Conservation (phyloP, 352 stramenopile species). For the Blastocystis sp. region DNA sequence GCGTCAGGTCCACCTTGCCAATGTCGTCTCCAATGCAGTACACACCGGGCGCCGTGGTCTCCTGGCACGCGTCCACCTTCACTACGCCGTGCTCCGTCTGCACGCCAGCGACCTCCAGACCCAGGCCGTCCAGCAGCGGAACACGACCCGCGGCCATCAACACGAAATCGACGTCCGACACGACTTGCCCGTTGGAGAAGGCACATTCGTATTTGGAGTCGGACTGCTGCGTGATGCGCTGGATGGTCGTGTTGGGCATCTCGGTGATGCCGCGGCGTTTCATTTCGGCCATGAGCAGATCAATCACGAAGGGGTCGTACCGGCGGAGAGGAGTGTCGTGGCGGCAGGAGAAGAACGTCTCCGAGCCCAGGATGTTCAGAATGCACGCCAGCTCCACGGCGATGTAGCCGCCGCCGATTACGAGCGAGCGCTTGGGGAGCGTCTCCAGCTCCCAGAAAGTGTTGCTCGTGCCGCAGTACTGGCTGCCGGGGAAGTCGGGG, state of each 20-base stretch:
- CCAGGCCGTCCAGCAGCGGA: conserved; percentile 75
- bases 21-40: conserved; percentile 88
- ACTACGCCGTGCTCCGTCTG: conserved; percentile 79
- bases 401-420: conserved; percentile 96
- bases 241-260: conserved; percentile 75
- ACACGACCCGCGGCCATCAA: conserved; percentile 80
- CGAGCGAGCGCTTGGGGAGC: conserved; percentile 85
- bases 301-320: conserved; percentile 84
- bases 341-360: conserved; percentile 84
- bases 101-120: conserved; percentile 78
- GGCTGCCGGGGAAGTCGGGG: conserved; percentile 80
- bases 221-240: conserved; percentile 79
- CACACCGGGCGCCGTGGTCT: conserved; percentile 81
- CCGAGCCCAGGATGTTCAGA: conserved; percentile 85
- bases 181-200: conserved; percentile 64
- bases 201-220: conserved; percentile 78
- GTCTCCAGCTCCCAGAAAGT: conserved; percentile 91
- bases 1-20: conserved; percentile 74
- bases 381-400: conserved; percentile 92
- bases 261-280: conserved; percentile 75
- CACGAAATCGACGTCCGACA: conserved; percentile 79
- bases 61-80: conserved; percentile 84
- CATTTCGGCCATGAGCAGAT: conserved; percentile 77
- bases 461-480: conserved; percentile 89
- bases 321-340: conserved; percentile 80